Conservation (phyloP, 2,329 filamentous ascomycete species). For the Hypomyces perniciosus region DNA sequence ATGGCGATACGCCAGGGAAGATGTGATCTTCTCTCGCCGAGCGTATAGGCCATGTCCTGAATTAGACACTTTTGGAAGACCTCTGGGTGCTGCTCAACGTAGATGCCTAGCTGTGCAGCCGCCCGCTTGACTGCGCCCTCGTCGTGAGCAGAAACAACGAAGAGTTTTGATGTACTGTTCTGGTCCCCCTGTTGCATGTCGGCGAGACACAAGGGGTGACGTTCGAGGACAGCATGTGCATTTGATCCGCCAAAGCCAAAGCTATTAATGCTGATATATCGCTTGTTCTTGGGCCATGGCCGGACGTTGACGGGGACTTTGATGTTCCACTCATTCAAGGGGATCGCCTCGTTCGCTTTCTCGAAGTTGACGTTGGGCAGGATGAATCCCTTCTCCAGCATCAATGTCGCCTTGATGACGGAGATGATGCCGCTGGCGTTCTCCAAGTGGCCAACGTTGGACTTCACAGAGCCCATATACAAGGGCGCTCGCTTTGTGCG, state of each 20-base stretch:
- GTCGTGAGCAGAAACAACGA: conserved; percentile 36
- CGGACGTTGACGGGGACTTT: conserved; percentile 39
- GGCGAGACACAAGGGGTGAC: conserved; percentile 1
- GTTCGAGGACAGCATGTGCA: conserved; percentile 36
- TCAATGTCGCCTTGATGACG: conserved; percentile 46
- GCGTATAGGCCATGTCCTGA: conserved; percentile 42
- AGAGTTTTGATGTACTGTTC: conserved; percentile 30
- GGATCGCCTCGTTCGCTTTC: conserved; percentile 42
- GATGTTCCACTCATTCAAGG: conserved; percentile 44
- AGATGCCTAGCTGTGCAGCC: conserved; percentile 30
- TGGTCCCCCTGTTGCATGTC: conserved; percentile 14
- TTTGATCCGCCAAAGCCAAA: conserved; percentile 44
- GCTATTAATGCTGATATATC: conserved; percentile 44
- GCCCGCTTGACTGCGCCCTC: conserved; percentile 27
- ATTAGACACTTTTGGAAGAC: conserved; percentile 39
- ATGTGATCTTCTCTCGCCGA: conserved; percentile 39
- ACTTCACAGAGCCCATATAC: conserved; percentile 44
- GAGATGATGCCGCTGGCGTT: conserved; percentile 45
- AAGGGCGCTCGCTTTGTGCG: conserved; percentile 36
- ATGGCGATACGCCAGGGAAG: conserved; percentile 40
- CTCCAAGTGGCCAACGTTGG: conserved; percentile 48
- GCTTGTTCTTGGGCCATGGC: conserved; percentile 43
- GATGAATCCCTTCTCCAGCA: conserved; percentile 45
- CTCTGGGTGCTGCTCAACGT: conserved; percentile 36
- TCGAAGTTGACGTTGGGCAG: conserved; percentile 46